Base-by-base conservation (phyloP, 2,329 filamentous ascomycete genomes). In the Trichophyton mentagrophytes region DNA sequence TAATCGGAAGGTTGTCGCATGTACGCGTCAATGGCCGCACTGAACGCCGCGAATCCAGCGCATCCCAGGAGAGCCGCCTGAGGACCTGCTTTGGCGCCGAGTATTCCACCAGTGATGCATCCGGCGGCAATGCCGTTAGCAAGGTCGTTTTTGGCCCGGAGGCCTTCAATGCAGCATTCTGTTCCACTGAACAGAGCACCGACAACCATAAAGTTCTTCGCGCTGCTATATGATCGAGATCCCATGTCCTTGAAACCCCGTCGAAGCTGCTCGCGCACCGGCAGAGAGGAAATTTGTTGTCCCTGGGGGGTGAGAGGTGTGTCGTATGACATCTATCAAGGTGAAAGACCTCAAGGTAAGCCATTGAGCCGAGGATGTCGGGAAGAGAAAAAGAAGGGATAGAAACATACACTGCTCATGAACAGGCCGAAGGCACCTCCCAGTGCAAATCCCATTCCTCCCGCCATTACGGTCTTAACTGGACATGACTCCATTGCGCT, bases 211-310 rank as follows among this genome's bases (percentile, higher is more conserved):
- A 99, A 99, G 79, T 95, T 97, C 78, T 91, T 93, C 60, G 91
- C 93, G 56, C 86, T 89, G 64, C 85, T 87, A 74, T 81, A 89
- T 3, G 89, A 92, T 11, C 89, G 85, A 65, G 81, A 76, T 66
- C 93, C 93, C 91, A 99, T 97, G 74, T 99, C 93, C 73, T 88
- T 90, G 78, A 99, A 90, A 59, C 93, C 93, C 69, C 82, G 77
- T 64, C 84, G 85, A 60, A 99, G 81, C 75, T 97, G 93, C 73
- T 96, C 84, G 53, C 85, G 83, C 65, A 92, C 80, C 30, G 93
- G 91, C 20, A 99, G 84, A 65, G 81, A 77, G 63, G 80, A 73
- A 66, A 85, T 77, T 62, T 79, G 78, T 61, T 75, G 74, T n/a
- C 78, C 75, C 69, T 80, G 75, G 67, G 79, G 73, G 42, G 79